Conservation (phyloP, 2,329 filamentous ascomycete species). For the Sclerotinia sclerotiorum region DNA sequence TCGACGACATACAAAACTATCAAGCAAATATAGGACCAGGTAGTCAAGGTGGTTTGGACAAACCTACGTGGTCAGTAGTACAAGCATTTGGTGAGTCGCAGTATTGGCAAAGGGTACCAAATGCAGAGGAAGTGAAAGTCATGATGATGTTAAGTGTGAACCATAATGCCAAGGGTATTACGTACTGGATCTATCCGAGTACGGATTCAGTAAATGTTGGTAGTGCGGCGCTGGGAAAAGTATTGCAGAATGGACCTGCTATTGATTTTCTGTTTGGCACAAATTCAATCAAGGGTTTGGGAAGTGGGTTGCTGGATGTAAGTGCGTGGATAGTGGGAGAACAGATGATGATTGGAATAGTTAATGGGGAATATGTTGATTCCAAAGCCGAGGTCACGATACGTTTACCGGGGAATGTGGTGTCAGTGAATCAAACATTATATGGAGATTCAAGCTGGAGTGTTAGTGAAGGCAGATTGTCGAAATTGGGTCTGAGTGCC, state of each 20-base stretch:
- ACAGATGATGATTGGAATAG: slow-evolving; percentile 44
- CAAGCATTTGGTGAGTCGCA: slow-evolving; percentile 50
- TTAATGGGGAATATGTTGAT: slow-evolving; percentile 41
- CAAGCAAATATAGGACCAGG: slow-evolving; percentile 42
- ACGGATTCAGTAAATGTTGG: slow-evolving; percentile 29
- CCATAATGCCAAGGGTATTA: slow-evolving; percentile 51
- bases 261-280: slow-evolving; percentile 43
- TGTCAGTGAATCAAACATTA: slow-evolving; percentile 25
- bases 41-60: slow-evolving; percentile 35
- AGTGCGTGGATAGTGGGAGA: slow-evolving; percentile 44
- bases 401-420: slow-evolving; percentile 27
- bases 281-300: slow-evolving; percentile 30
- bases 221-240: slow-evolving; percentile 44
- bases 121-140: slow-evolving; percentile 46
- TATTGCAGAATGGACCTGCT: slow-evolving; percentile 42
- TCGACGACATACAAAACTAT: slow-evolving; percentile 46
- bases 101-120: slow-evolving; percentile 49
- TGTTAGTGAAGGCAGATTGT: slow-evolving; percentile 27
- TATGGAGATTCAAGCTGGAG: slow-evolving; percentile 34
- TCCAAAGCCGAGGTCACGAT: slow-evolving; percentile 25
- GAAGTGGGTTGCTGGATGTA: slow-evolving; percentile 40
- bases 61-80: slow-evolving; percentile 51
- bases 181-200: slow-evolving; percentile 49
- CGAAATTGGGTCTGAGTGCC: slow-evolving; percentile 30
- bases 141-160: slow-evolving; percentile 51